Evolutionary conservation across 140 eudicot genomes (phyloP).

Genomic region (Anethum foeniculum): DNA sequence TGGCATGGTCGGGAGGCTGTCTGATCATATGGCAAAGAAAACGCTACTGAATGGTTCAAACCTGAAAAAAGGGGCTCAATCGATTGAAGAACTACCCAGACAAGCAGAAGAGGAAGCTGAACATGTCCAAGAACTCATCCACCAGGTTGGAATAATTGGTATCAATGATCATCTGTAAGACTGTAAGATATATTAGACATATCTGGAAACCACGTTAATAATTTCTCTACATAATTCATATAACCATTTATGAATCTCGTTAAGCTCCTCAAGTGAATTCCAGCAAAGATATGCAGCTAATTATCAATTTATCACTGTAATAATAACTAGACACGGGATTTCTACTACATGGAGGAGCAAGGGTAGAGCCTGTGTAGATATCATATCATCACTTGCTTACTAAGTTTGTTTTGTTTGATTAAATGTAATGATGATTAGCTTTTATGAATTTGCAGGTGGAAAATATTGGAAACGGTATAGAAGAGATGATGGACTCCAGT

Average conservation of each 20-base stretch:
- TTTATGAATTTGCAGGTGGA: background rate
- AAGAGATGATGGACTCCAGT: background rate
- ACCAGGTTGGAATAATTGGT: background rate
- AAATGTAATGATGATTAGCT: background rate
- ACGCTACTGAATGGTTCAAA: background rate
- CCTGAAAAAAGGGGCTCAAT: background rate
- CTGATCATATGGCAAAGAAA: background rate
- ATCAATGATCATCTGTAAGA: background rate
- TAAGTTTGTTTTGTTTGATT: background rate
- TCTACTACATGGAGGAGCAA: background rate
- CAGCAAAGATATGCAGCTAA: background rate
- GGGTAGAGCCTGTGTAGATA: background rate
- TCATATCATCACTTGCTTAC: background rate
- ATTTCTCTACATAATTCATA: background rate
- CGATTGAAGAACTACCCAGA: background rate
- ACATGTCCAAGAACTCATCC: background rate
- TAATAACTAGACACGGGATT: background rate
- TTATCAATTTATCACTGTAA: too few relatives aligned
- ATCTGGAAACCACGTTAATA: background rate
- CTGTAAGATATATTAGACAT: background rate
- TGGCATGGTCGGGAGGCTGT: background rate
- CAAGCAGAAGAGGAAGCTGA: constrained; percentile 4
- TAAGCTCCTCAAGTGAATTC: background rate
- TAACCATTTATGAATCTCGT: background rate
- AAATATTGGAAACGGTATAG: background rate